These are phyloP conservation scores for Spinacia oleracea DNA, from an alignment of 179 eudicot genomes.

Conservation along the genomic window DNA sequence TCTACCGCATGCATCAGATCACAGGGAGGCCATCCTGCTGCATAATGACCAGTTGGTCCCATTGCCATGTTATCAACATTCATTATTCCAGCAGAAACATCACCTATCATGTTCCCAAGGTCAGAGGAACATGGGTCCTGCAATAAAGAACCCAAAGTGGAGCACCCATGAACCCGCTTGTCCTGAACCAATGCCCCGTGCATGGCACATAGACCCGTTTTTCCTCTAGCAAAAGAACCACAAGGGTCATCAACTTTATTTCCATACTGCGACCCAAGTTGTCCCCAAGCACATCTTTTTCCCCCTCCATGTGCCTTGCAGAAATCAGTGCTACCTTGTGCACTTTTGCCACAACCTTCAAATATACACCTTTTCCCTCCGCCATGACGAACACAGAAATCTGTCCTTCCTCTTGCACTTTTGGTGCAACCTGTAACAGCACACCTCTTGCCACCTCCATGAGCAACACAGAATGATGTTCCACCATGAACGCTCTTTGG, in stretches of 20 bases:
- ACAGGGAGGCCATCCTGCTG: slow-evolving; percentile 20
- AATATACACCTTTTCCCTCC: slow-evolving; percentile 87
- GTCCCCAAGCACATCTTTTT: slow-evolving; percentile 90
- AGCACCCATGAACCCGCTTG: slow-evolving; percentile 90
- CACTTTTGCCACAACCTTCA: slow-evolving; percentile 87
- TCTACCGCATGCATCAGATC: slow-evolving; percentile 33
- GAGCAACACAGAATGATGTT: slow-evolving; percentile 87
- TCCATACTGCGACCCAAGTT: slow-evolving; percentile 60
- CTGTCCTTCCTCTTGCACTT: slow-evolving; percentile 92
- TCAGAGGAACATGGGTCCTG: slow-evolving; percentile 40
- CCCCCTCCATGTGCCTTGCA: slow-evolving; percentile 99
- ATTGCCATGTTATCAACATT: slow-evolving; percentile 29
- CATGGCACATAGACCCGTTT: slow-evolving; percentile 71
- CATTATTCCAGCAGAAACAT: slow-evolving; percentile 30
- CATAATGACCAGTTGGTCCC: slow-evolving; percentile 22
- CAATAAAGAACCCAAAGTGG: slow-evolving; percentile 58
- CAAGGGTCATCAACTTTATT: slow-evolving; percentile 52
- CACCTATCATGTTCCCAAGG: slow-evolving; percentile 35
- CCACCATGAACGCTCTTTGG: slow-evolving; percentile 98
- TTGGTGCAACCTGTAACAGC: slow-evolving; percentile 74
- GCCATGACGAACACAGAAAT: slow-evolving; percentile 92
- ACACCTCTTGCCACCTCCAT: slow-evolving; percentile 97
- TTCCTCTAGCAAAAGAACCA: slow-evolving; percentile 79
- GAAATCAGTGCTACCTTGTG: slow-evolving; percentile 96
- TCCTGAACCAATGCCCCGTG: slow-evolving; percentile 89